Percentiles rank a stretch among this genome's conserved stretches.
Conservation (phyloP, 176 grass and related monocot species). For the Aegilops tauschii region DNA sequence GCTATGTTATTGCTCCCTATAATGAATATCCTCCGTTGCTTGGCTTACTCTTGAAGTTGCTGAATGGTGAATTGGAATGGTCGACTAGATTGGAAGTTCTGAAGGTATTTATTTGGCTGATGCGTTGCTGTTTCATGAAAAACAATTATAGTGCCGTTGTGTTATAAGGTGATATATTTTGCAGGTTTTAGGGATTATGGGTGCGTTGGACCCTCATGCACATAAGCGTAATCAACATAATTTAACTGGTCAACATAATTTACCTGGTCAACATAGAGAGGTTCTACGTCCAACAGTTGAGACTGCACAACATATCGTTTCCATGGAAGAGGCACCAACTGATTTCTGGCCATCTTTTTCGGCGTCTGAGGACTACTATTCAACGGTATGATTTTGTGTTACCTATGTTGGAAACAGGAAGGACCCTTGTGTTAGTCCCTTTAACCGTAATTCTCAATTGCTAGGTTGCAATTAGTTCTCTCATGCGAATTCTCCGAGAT, state of each 20-base stretch:
- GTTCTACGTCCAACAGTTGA: conserved; percentile 64
- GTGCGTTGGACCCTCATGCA: conserved; percentile 89
- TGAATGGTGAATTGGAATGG: conserved; percentile 98
- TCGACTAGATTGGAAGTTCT: conserved; percentile 95
- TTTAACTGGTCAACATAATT: conserved; percentile 71
- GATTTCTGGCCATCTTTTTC: conserved; percentile 97
- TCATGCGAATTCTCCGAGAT: conserved; percentile 95
- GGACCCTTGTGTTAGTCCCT: not conserved
- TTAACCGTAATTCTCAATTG: conserved; percentile 27
- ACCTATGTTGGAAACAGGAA: not conserved
- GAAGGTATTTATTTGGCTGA: conserved; percentile 57
- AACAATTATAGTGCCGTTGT: not conserved
- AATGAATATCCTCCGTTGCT: conserved; percentile 92
- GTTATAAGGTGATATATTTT: conserved; percentile 13
- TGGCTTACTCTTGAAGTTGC: conserved; percentile 94
- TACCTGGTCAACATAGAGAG: conserved; percentile 81
- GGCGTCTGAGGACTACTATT: conserved; percentile 97
- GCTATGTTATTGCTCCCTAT: conserved; percentile 92
- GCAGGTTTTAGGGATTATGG: conserved; percentile 99
- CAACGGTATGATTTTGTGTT: conserved; percentile 62
- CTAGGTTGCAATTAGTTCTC: conserved; percentile 95
- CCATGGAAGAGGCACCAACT: conserved; percentile 92
- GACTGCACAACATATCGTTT: conserved; percentile 89
- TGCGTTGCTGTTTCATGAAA: conserved; percentile 18
- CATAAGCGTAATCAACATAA: conserved; percentile 96